phyloP scores from a whole-genome alignment of 345 rosid species.

The Erysimum cheiranthoides region DNA sequence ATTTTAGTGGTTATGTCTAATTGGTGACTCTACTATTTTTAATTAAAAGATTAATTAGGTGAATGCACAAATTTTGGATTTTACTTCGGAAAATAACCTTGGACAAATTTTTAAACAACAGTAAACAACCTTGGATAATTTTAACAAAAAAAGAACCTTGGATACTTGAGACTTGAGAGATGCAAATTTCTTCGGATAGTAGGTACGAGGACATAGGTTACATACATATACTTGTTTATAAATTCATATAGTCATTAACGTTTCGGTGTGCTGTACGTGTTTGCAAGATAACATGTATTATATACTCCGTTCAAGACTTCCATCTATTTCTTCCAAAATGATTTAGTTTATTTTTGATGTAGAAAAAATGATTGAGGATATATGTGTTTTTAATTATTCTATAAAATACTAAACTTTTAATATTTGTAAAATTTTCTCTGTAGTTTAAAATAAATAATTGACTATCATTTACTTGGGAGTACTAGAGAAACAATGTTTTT shows the following conservation, averaged over 20 bases:
- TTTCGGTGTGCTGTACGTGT: background rate
- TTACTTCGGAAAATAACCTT: background rate
- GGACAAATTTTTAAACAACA: background rate
- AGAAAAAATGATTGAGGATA: background rate
- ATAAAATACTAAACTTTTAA: background rate
- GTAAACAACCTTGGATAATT: too few species aligned
- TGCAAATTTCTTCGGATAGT: constrained; percentile 14
- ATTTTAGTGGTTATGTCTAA: constrained; percentile 30
- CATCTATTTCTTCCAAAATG: background rate
- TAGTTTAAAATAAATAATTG: background rate
- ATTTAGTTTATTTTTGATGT: background rate
- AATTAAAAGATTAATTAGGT: background rate
- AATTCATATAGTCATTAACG: background rate
- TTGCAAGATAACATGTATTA: background rate
- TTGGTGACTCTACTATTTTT: constrained; percentile 8
- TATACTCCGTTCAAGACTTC: background rate
- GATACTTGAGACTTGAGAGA: too few species aligned
- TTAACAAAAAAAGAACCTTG: too few species aligned
- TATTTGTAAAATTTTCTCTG: background rate
- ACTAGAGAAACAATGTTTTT: background rate
- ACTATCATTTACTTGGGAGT: background rate
- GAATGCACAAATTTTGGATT: background rate
- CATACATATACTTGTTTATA: too few species aligned
- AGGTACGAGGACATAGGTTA: background rate
- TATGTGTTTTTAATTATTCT: background rate